Evolutionary conservation across 768 basidiomycete species (phyloP).

Genomic region (Termitomyces sp.): DNA sequence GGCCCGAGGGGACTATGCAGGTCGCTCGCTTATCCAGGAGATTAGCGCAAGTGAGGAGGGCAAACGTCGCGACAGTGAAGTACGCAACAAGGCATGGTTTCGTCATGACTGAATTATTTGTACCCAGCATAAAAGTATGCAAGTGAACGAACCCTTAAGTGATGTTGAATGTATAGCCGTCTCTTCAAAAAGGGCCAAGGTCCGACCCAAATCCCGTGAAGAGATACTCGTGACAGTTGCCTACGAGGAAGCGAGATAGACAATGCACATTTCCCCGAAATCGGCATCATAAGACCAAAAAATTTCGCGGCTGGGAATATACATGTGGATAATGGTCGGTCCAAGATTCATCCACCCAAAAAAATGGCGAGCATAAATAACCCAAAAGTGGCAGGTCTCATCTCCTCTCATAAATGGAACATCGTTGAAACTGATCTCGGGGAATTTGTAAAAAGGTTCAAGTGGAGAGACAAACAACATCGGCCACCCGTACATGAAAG

Average conservation of each 20-base stretch:
- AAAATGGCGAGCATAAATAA: neutral
- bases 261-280: no score
- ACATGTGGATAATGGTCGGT: neutral
- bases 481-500: neutral
- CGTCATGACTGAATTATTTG: neutral
- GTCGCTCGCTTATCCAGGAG: constrained; percentile 23
- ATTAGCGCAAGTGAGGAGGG: neutral
- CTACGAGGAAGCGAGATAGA: neutral
- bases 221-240: neutral
- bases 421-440: neutral
- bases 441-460: neutral
- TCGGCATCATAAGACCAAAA: no score
- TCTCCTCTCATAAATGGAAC: neutral
- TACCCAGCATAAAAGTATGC: neutral
- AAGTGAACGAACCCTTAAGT: neutral
- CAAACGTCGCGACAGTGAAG: neutral
- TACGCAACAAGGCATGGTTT: neutral
- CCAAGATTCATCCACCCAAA: neutral
- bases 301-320: no score
- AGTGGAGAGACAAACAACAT: neutral
- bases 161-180: neutral
- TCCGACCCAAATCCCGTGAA: neutral
- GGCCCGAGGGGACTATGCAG: constrained; percentile 24
- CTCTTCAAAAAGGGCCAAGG: neutral
- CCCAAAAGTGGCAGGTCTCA: neutral